Evolutionary conservation across 306 rosid species (phyloP), one percentile per base, ranked within the genome.

Genomic region (Abrus precatorius): DNA sequence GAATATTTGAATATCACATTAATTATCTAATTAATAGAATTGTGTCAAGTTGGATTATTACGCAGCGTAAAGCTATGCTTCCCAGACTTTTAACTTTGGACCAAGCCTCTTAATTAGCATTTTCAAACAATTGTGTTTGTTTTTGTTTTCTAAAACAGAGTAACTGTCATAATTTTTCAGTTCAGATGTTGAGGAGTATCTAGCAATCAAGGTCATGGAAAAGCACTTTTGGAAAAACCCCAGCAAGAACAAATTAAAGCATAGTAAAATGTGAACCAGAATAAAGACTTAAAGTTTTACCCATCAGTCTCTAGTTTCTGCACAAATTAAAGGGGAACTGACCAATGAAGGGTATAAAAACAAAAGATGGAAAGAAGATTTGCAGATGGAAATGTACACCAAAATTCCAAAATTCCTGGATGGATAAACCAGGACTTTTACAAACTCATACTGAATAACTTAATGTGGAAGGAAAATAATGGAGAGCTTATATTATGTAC

Each of bases 401-500:
- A 73, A 48, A 47, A 77, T 44, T 74, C 75, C 84, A 73, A 48
- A 47, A 77, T 44, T 74, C 55, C 80, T 53, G 52, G 75, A 80
- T 57, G 77, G 57, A 8, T 69, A 72, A 68, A 74, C 32, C 64
- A 75, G 14, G 78, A 73, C 83, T 86, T 20, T 86, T 84, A 90
- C 88, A 85, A 76, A 72, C 84, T 78, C 89, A 78, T 67, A 50
- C 54, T 43, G 2, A 76, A 88, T 59, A 80, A 71, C 85, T 82
- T 54, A 52, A 45, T 30, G 43, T 49, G 1, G 76, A 69, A 54
- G 47, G 9, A 9, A 56, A 73, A 79, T 27, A 71, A 75, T 76
- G 69, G 9, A 86, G 79, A 65, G 43, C 74, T 33, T 44, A 50
- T 87, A 61, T 80, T 77, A 84, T 36, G 4, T 36, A 36, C 40